Conservation (phyloP, 129 eudicot genomes). For the Tagetes erecta region DNA sequence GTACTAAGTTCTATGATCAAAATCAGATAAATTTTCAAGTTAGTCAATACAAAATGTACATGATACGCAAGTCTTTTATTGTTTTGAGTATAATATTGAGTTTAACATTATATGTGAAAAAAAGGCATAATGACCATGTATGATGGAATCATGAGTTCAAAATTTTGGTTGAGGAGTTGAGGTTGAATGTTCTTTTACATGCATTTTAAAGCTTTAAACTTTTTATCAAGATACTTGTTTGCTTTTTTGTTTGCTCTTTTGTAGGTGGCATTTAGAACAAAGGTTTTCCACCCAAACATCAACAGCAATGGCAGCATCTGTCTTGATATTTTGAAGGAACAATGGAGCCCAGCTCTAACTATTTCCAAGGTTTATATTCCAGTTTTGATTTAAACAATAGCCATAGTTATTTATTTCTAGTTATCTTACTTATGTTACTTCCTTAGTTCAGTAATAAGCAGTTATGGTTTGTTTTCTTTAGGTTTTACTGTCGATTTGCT, state of each 20-base stretch:
- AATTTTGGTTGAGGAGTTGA: neutral
- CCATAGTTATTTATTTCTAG: neutral
- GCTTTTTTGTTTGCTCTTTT: neutral
- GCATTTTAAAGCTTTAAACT: conserved; percentile 5
- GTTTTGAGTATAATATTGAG: neutral
- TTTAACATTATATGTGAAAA: neutral
- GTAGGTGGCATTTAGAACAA: conserved; percentile 68
- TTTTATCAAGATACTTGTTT: neutral
- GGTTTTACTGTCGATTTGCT: conserved; percentile 60
- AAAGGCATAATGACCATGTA: neutral
- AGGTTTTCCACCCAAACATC: conserved; percentile 62
- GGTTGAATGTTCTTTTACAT: neutral
- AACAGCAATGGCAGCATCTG: conserved; percentile 67
- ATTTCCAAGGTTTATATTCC: conserved; percentile 48
- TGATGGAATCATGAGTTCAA: neutral
- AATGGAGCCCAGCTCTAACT: conserved; percentile 69
- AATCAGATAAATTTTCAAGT: neutral
- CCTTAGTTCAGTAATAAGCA: neutral
- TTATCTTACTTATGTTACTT: neutral
- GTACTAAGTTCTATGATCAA: conserved; percentile 29
- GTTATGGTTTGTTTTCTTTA: neutral
- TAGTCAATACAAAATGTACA: neutral
- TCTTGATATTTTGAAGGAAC: conserved; percentile 70
- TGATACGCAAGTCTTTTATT: neutral
- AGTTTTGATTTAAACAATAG: neutral